Base-by-base conservation (phyloP, 2,329 filamentous ascomycete species). In the Daldinia sp. region DNA sequence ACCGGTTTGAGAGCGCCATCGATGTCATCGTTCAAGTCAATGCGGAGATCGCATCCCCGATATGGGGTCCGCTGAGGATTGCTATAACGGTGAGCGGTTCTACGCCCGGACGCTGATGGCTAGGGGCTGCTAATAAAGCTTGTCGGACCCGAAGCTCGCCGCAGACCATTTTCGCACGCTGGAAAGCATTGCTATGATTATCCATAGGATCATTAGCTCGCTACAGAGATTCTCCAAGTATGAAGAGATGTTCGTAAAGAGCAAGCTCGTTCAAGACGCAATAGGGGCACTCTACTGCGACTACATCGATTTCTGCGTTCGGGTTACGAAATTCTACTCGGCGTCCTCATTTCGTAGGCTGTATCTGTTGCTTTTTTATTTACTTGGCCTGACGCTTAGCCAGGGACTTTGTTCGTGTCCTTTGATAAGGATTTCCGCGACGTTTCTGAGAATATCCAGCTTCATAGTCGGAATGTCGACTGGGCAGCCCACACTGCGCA, bases 21-120 rank as follows among this genome's bases (percentile, higher is more conserved):
- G 63, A 64, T 57, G 63, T 66, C 29, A 41, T 68, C 19, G 59
- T 68, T n/a, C 63, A 66, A 32, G 63, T 68, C 27, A 66, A 66
- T 8, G 59, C 63, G 17, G 63, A 63, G 7, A 64, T 68, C 27
- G 65, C 59, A 7, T 68, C 65, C 9, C 59, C 65, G 4, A 63
- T 66, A 4, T 68, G 63, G 63, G 65, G 65, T 0, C 63, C 65
- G n/a, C 63, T 68, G 9, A 61, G 50, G 35, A 64, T 61, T 19
- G 59, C 59, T 37, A 50, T 68, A 11, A 65, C 55, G 48, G 64
- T 63, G 47, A 62, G 58, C 49, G 32, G 50, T 45, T 45, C 19
- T 58, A 11, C 3, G 35, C 32, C 39, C 17, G 25, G 48, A 37
- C 23, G 30, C 19, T 19, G 17, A 25, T 13, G 25, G 8, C 52